A percentile compares a stretch with the other conserved stretches of the same genome.
These are phyloP conservation scores for Suillus americanus DNA, from an alignment of 768 basidiomycete species.

Conservation along the genomic window DNA sequence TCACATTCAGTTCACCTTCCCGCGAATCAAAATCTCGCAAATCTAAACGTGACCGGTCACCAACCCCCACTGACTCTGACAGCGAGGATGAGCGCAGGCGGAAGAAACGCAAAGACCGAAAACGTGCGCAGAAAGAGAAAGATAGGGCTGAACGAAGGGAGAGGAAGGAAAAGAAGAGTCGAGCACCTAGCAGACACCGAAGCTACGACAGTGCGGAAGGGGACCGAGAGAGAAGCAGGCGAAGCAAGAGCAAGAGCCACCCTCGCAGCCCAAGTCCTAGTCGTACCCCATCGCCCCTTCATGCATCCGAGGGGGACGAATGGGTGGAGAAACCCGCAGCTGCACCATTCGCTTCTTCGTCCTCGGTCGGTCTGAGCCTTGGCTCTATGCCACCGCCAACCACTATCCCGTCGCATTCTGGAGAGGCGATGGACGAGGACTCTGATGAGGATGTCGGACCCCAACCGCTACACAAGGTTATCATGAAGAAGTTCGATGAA, in stretches of 20 bases:
- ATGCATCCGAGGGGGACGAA: conserved; percentile 46
- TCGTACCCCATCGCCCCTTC: conserved; percentile 29
- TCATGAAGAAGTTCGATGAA: conserved; percentile 66
- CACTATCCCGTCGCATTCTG: conserved; percentile 17
- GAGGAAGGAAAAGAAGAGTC: conserved; percentile 36
- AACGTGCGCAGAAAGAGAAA: conserved; percentile 50
- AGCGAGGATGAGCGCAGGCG: conserved; percentile 60
- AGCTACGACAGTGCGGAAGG: conserved; percentile 37
- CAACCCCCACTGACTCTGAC: conserved; percentile 42
- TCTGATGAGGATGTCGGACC: conserved; percentile 79
- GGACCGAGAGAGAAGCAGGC: conserved; percentile 35
- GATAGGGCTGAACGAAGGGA: conserved; percentile 42
- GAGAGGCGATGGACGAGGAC: conserved; percentile 36
- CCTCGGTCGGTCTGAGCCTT: conserved; percentile 15
- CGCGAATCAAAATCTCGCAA: conserved; percentile 52
- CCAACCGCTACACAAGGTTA: conserved; percentile 50
- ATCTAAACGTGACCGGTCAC: conserved; percentile 57
- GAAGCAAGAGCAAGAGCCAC: conserved; percentile 34
- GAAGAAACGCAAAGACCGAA: conserved; percentile 60
- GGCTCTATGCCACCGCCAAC: conserved; percentile 24
- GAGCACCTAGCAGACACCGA: conserved; percentile 29
- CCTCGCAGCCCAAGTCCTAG: conserved; percentile 33
- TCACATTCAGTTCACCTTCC: conserved; percentile 50
- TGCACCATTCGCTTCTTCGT: conserved; percentile 25
- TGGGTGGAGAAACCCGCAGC: conserved; percentile 64